Evolutionary conservation across 2,329 filamentous ascomycete genomes (phyloP).

Genomic region (Alternaria postmessia): DNA sequence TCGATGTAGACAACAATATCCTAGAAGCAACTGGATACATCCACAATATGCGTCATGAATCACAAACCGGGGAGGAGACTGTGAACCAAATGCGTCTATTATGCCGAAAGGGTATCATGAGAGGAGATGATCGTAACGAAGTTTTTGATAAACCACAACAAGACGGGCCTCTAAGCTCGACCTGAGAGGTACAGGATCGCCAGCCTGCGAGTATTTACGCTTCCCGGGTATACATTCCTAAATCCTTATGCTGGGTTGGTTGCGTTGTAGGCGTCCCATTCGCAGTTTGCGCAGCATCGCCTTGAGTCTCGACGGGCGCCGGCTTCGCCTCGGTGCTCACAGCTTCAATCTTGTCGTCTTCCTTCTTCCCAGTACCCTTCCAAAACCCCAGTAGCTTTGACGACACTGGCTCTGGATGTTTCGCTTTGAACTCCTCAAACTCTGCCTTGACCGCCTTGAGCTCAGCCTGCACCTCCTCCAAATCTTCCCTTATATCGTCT

Average conservation of each 20-base stretch:
- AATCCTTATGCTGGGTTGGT: background rate
- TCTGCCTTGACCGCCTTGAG: conserved; percentile 50
- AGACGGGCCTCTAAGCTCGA: background rate
- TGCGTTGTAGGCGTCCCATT: background rate
- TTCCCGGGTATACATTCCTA: background rate
- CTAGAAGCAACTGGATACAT: background rate
- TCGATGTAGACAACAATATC: background rate
- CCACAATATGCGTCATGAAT: background rate
- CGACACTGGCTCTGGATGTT: conserved; percentile 37
- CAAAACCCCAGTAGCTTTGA: conserved; percentile 41
- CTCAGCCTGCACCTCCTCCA: conserved; percentile 65
- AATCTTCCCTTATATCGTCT: conserved; percentile 67
- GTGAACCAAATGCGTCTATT: conserved; percentile 4
- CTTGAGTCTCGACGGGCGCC: background rate
- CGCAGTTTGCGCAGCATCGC: background rate
- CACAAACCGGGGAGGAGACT: background rate
- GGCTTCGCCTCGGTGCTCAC: conserved; percentile 15
- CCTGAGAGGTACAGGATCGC: background rate
- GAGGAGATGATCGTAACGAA: conserved; percentile 34
- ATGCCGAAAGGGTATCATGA: conserved; percentile 43
- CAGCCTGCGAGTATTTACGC: background rate
- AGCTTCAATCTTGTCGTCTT: conserved; percentile 28
- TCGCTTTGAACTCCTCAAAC: conserved; percentile 52
- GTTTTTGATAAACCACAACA: background rate
- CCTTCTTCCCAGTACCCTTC: conserved; percentile 34